These are phyloP conservation scores for Allantophomopsis cytisporea DNA, from an alignment of 2,329 filamentous ascomycete species.

Conservation along the genomic window DNA sequence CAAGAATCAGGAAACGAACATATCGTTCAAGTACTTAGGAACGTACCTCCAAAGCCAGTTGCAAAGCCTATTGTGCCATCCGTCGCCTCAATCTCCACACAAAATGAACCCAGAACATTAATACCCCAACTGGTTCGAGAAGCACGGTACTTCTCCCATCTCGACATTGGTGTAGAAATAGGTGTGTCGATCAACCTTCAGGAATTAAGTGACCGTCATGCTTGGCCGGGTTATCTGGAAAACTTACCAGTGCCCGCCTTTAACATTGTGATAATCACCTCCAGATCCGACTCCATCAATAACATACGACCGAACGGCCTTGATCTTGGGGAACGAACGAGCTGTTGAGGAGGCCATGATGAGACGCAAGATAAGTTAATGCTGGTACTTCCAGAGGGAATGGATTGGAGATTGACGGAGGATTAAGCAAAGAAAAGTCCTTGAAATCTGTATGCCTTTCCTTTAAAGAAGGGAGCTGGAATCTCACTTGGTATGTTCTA, in stretches of 20 bases:
- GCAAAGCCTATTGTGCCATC: constrained; percentile 92
- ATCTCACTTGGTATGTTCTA: too few species aligned
- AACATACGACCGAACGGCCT: constrained; percentile 59
- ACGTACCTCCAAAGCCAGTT: constrained; percentile 71
- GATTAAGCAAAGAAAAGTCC: neutral
- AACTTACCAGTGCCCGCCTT: constrained; percentile 50
- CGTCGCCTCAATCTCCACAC: constrained; percentile 75
- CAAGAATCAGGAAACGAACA: constrained; percentile 1
- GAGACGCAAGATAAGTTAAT: too few species aligned
- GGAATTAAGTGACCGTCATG: too few species aligned
- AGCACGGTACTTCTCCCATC: constrained; percentile 76
- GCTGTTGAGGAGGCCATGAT: constrained; percentile 12
- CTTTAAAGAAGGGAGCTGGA: too few species aligned
- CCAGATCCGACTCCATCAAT: constrained; percentile 51
- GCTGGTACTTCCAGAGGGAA: constrained; percentile 1
- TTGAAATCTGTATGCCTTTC: too few species aligned
- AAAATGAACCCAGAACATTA: constrained; percentile 87
- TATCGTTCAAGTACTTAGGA: neutral
- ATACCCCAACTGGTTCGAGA: constrained; percentile 91
- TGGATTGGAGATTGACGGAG: neutral
- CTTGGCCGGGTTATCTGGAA: too few species aligned
- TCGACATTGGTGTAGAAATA: constrained; percentile 85
- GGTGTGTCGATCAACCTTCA: constrained; percentile 78
- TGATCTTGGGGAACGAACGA: constrained; percentile 55
- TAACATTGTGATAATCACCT: constrained; percentile 88